Base-by-base conservation (phyloP, 2,329 filamentous ascomycete species). In the Ciborinia camelliae region DNA sequence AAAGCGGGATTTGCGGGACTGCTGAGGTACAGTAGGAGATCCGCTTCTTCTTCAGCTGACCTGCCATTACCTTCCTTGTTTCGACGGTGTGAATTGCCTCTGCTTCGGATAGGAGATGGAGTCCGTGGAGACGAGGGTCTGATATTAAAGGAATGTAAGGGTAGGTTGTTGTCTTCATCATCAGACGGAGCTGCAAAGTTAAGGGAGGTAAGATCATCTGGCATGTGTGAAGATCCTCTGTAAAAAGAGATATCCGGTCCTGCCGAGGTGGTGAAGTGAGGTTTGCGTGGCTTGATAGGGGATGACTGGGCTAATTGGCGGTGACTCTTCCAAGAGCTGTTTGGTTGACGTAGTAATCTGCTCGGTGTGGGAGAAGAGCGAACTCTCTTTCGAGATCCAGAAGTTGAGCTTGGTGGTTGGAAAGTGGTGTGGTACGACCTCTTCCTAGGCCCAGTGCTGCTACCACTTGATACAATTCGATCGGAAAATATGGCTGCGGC, bases 41-140 rank as follows among this genome's bases (percentile, higher is more conserved):
- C 90, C 20, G 90, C 90, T 37, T 92, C 93, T 73, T 97, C 91
- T 73, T 95, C 88, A 66, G 87, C 89, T 1, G 81, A 78, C 74
- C 88, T 89, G 30, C 84, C 82, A 65, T 75, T 76, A 70, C 80
- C 81, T 64, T 82, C 82, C 70, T 79, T 82, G 75, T 75, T 81
- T 65, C 79, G 81, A 67, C 79, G 79, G 69, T 77, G 77, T 65
- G 78, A 67, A 71, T 83, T 75, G 71, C 78, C 75, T 71, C 84
- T 81, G 75, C 76, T 82, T 62, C 85, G 83, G 81, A 85, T 85
- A 35, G 89, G 81, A 20, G 84, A 90, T n/a, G 91, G 91, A 57
- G 92, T 96, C 66, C 88, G 86, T 45, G 92, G 92, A 45, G 92
- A 92, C 15, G 93, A 96, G n/a, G 91, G 91, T 54, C 82, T 85